These are phyloP conservation scores for Hygrophorus pudorinus DNA, from an alignment of 768 basidiomycete genomes.

Conservation along the genomic window DNA sequence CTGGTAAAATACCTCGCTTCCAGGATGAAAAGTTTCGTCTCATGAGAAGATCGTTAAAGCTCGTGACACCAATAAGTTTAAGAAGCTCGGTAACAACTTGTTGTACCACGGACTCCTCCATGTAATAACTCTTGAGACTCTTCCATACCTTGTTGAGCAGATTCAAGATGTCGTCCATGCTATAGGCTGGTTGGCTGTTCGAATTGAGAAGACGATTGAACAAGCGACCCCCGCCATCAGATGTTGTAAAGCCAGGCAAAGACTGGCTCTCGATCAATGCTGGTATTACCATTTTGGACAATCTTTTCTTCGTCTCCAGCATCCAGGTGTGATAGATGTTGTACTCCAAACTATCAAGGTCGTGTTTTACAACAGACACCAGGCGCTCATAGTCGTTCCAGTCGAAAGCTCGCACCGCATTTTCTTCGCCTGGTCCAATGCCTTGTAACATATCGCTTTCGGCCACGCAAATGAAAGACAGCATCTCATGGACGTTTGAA, in stretches of 20 bases:
- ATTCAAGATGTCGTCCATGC: constrained; percentile 97
- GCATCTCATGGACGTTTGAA: constrained; percentile 99
- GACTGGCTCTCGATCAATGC: constrained; percentile 97
- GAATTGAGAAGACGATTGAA: constrained; percentile 89
- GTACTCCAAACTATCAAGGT: constrained; percentile 96
- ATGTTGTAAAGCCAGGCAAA: constrained; percentile 93
- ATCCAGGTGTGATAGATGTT: constrained; percentile 99
- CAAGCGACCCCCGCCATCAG: constrained; percentile 84
- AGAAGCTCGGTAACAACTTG: constrained; percentile 92
- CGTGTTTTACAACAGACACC: constrained; percentile 97
- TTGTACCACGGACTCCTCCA: constrained; percentile 95
- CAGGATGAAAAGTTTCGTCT: constrained; percentile 98
- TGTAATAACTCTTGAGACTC: constrained; percentile 95
- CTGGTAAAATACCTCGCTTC: constrained; percentile 75
- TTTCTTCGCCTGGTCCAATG: constrained; percentile 93
- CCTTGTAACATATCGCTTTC: constrained; percentile 98
- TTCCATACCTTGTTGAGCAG: constrained; percentile 97
- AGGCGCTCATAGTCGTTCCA: constrained; percentile 96
- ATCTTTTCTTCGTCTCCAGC: constrained; percentile 92
- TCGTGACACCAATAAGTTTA: constrained; percentile 91
- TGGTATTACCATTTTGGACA: constrained; percentile 98
- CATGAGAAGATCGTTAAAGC: constrained; percentile 98
- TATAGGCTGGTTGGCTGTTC: constrained; percentile 82
- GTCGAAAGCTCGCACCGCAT: constrained; percentile 83
- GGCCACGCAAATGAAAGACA: constrained; percentile 98